Base-by-base conservation (phyloP, 371 early-diverging fungal genomes). In the Rhizopus stolonifer region DNA sequence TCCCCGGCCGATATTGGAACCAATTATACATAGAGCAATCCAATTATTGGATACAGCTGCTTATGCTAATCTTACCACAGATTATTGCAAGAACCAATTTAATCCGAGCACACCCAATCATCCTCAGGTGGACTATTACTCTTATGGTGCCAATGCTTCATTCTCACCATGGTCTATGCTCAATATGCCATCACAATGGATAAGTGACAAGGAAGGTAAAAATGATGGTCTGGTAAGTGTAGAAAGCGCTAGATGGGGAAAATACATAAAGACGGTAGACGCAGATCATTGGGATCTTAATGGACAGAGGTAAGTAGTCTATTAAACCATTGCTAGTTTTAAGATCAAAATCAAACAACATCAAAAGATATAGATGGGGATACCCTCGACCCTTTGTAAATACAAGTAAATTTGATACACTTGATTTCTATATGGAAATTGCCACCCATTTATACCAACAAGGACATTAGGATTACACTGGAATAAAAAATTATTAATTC, bases 191-290 rank as follows among this genome's bases (percentile, higher is more conserved):
- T 80, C 82, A 49, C 79, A 82, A 44, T 61, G 52, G 57, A 32
- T 52, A 6, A 42, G 51, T 33, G 54, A 54, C 4, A 61, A 52
- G 22, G 63, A 67, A 42, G 96, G 95, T 9, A 78, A 79, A 0
- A 96, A 96, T 64, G 96, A 96, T 68, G 96, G 96, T 19, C 61
- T 96, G 38, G 96, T 96, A 1, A 83, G 86, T 29, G 56, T 92
- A 8, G 56, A 79, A 9, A 85, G 85, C 54, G 93, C 94, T 3
- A 74, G 76, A 58, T 96, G 94, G 94, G 96, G 96, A 14, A 72
- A 82, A 34, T 91, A 92, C 46, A 61, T 92, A 18, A 88, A 87
- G 29, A 88, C 90, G 5, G 78, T 93, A 17, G 49, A 65, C 11
- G 87, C 89, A n/a, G 92, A 93, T 60, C 94, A 95, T 64, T 95